These are phyloP conservation scores for Cupressus sempervirens DNA, from an alignment of 75 land plant genomes.

Conservation along the genomic window DNA sequence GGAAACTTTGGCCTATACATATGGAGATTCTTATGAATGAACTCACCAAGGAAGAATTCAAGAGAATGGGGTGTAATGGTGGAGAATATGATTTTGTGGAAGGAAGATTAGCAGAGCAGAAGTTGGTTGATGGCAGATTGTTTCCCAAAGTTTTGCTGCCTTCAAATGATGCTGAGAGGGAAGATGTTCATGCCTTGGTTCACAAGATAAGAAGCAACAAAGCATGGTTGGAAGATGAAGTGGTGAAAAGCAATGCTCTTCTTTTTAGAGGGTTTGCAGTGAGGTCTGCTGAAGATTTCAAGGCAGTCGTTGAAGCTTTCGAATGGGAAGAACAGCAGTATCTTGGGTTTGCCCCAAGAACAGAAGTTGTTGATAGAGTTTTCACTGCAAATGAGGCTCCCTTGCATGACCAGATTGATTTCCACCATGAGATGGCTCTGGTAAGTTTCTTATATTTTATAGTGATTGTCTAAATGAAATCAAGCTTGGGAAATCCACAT, in stretches of 20 bases:
- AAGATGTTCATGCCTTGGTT: not conserved
- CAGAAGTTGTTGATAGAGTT: slow-evolving; percentile 9
- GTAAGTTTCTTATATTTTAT: not conserved
- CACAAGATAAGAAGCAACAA: not conserved
- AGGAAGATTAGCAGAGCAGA: not conserved
- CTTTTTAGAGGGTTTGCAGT: slow-evolving; percentile 15
- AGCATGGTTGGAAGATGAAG: slow-evolving; percentile 5
- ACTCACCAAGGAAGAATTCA: not conserved
- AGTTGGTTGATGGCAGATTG: not conserved
- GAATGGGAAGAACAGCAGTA: slow-evolving; percentile 18
- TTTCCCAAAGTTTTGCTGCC: slow-evolving; percentile 6
- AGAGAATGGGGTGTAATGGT: not conserved
- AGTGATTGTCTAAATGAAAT: no score
- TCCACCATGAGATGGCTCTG: slow-evolving; percentile 20
- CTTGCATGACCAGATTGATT: slow-evolving; percentile 9
- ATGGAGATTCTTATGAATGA: not conserved
- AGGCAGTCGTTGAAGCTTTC: slow-evolving; percentile 13
- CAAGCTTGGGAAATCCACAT: not conserved
- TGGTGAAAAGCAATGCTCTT: slow-evolving; percentile 13
- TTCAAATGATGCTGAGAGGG: not conserved
- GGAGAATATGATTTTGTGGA: not conserved
- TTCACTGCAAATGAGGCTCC: slow-evolving; percentile 20
- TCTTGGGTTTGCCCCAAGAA: slow-evolving; percentile 10
- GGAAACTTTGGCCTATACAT: not conserved
- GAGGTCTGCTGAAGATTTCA: slow-evolving; percentile 17